Conservation (phyloP, 2,329 filamentous ascomycete species). For the Ambrosiella xylebori region DNA sequence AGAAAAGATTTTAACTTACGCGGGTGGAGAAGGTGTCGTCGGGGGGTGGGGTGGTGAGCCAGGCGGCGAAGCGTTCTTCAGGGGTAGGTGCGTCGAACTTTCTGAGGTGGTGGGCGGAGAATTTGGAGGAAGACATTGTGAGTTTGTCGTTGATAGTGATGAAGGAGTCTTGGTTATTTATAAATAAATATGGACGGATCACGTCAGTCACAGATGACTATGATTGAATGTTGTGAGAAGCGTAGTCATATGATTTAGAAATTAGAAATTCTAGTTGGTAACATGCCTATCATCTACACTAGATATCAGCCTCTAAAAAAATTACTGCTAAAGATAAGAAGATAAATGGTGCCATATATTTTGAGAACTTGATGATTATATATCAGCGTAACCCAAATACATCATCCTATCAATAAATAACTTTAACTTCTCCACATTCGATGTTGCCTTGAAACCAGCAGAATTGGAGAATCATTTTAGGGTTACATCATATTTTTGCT, state of each 20-base stretch:
- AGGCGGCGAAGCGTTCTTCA: conserved; percentile 9
- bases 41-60: background rate
- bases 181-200: too few species aligned
- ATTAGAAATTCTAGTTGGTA: too few species aligned
- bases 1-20: background rate
- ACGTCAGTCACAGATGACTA: too few species aligned
- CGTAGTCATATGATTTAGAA: too few species aligned
- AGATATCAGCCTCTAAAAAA: too few species aligned
- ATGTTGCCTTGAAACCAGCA: background rate
- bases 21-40: background rate
- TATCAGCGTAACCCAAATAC: too few species aligned
- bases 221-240: too few species aligned
- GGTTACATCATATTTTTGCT: background rate
- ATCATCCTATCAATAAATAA: too few species aligned
- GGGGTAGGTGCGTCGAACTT: background rate
- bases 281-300: too few species aligned
- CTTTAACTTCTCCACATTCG: background rate
- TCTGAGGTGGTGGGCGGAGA: background rate
- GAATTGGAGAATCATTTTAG: background rate
- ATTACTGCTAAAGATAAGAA: too few species aligned
- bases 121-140: background rate
- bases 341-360: too few species aligned
- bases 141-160: background rate
- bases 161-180: background rate
- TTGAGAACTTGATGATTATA: too few species aligned